A percentile compares a stretch with the other conserved stretches of the same genome.
Evolutionary conservation across 2,329 filamentous ascomycete genomes (phyloP).

Genomic region (Grosmannia huntii): DNA sequence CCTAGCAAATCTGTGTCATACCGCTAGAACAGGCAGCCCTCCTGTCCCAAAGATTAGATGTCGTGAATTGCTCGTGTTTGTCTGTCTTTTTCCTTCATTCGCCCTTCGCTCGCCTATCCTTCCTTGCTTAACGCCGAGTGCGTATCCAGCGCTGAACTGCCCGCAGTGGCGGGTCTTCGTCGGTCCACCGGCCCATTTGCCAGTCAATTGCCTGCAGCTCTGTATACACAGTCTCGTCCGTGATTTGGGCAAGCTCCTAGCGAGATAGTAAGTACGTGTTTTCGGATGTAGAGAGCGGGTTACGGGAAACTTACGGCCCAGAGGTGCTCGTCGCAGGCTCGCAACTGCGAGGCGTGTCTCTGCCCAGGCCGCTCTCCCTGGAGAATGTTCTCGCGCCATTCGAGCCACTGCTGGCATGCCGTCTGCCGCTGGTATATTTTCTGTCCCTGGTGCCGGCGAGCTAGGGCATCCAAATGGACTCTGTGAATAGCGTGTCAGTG

Average conservation of each 20-base stretch:
- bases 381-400: slow-evolving; percentile 39
- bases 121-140: slow-evolving; percentile 19
- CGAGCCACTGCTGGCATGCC: slow-evolving; percentile 47
- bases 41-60: not conserved
- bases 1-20: no score
- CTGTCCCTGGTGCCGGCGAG: slow-evolving; percentile 48
- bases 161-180: slow-evolving; percentile 46
- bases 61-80: not conserved
- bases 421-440: slow-evolving; percentile 51
- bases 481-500: slow-evolving; percentile 19
- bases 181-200: slow-evolving; percentile 46
- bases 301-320: slow-evolving; percentile 33
- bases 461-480: slow-evolving; percentile 45
- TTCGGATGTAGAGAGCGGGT: not conserved
- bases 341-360: slow-evolving; percentile 33
- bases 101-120: not conserved
- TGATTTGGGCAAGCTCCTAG: slow-evolving; percentile 42
- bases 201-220: slow-evolving; percentile 41
- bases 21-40: no score
- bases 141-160: slow-evolving; percentile 47
- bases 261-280: not conserved
- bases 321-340: slow-evolving; percentile 42
- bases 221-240: slow-evolving; percentile 45
- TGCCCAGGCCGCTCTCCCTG: slow-evolving; percentile 34
- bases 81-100: not conserved